phyloP scores from a whole-genome alignment of 441 rosid species.

The Rhodomyrtus psidioides region DNA sequence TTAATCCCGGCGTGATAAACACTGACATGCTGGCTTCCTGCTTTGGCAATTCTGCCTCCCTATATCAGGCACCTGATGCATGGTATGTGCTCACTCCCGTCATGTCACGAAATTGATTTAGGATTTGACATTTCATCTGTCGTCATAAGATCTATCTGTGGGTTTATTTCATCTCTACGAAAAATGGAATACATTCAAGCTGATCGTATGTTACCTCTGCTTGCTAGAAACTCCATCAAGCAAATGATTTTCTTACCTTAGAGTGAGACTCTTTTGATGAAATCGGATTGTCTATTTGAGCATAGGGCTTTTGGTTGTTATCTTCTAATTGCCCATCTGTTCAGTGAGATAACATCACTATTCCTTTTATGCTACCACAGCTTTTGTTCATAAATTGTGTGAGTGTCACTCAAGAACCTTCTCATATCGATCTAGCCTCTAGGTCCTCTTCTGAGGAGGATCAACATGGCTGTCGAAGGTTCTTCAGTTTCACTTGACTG shows the following conservation, averaged over 20 bases:
- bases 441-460: not conserved
- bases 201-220: not conserved
- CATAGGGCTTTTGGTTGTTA: not conserved
- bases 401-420: not conserved
- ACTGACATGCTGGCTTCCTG: slow-evolving; percentile 90
- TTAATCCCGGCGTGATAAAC: slow-evolving; percentile 93
- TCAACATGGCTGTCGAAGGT: not conserved
- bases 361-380: not conserved
- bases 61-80: slow-evolving; percentile 80
- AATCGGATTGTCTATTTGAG: not conserved
- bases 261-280: not conserved
- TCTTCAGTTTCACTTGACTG: not conserved
- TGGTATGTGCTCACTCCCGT: slow-evolving; percentile 36
- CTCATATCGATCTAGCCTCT: not conserved
- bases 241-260: not conserved
- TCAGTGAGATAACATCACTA: not conserved
- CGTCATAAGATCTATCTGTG: not conserved
- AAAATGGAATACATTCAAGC: not conserved
- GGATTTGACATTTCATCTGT: not conserved
- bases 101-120: not conserved
- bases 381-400: not conserved
- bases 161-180: not conserved
- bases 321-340: not conserved
- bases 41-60: slow-evolving; percentile 75
- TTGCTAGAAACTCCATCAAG: not conserved